Evolutionary conservation across 331 rosid genomes (phyloP), one percentile per base, ranked within the genome.

Genomic region (Rhamnella rubrinervis): DNA sequence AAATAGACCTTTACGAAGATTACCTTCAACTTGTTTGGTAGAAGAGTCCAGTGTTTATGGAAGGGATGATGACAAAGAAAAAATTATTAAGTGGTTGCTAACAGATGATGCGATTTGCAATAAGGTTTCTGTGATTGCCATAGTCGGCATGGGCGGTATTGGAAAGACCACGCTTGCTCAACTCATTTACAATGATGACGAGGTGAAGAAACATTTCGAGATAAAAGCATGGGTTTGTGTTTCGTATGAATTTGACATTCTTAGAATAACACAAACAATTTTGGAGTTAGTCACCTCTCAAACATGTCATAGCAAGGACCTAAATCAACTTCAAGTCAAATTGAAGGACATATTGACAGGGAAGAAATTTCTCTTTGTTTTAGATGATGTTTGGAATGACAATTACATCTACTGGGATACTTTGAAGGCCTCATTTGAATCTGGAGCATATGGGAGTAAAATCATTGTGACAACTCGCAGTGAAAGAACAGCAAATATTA

Each of bases 111-210:
- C 0, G 4, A 39, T 8, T 4, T 6, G 14, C 53, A 40, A 38
- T 15, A 66, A 11, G 18, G 21, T 68, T 3, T 20, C 38, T 37
- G 63, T 39, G 23, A 8, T 68, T 68, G 63, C 72, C 38, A 55
- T 68, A 13, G 72, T 68, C 6, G 72, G 72, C 16, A 55, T 68
- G 82, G 82, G 76, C 2, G 85, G 85, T 18, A 14, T 77, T 3
- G 85, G 85, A 0, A 81, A 77, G 66, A 68, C 72, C 0, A 55
- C 63, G 3, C 40, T 68, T 68, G 72, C 72, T 20, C 72, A 67
- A 59, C 63, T 14, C 8, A 19, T 67, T 31, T 67, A 53, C 72
- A 67, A 67, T 39, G 53, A 67, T 23, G 61, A 2, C 6, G 53
- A 50, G 66, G 67, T 71, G 25, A 62, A 52, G 69, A 20, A 52